Base-by-base conservation (phyloP, 139 green algal genomes). In the Edaphochlamys debaryana region DNA sequence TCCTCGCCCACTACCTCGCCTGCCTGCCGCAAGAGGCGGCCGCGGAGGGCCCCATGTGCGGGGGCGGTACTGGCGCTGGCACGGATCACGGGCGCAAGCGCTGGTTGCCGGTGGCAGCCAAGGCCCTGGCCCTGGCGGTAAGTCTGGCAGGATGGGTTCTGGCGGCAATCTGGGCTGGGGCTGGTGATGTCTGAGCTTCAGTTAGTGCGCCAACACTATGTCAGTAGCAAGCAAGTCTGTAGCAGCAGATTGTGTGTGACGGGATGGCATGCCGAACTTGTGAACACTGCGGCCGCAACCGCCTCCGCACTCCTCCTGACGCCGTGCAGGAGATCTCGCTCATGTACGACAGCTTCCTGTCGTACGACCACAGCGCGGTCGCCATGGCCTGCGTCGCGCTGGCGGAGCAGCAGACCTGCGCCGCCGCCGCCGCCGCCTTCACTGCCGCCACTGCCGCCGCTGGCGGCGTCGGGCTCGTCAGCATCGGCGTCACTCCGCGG, bases 1-100 rank as follows among this genome's bases (percentile, higher is more conserved):
- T 82, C 76, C 42, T 82, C 19, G 7, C 27, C 27, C 76, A 73
- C n/a, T 82, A 66, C 76, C 30, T 73, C 7, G 3, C 27, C 27
- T 82, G 62, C 41, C 30, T 71, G 23, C 40, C 41, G 7, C 56
- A 58, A 13, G 40, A 15, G 20, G 9, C 67, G 17, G 20, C 67
- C 23, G 67, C 29, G 4, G 45, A n/a, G 45, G 11, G 45, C 9
- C 45, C 9, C 45, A 54, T 9, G 13, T 13, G 45, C 45, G 45
- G 45, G 11, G 45, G 45, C 11, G 45, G 45, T 54, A 54, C 11
- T 22, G 45, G 45, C 45, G 45, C 45, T 54, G 45, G 11, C 45
- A 13, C 45, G 45, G 45, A 9, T 9, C 45, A 9, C 45, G 45
- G 11, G 45, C 13, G 11, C 45, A 54, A 13, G 11, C 11, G 11